These are phyloP conservation scores for Tetrapisispora taiwanensis DNA, from an alignment of 805 yeast genomes.

Conservation along the genomic window DNA sequence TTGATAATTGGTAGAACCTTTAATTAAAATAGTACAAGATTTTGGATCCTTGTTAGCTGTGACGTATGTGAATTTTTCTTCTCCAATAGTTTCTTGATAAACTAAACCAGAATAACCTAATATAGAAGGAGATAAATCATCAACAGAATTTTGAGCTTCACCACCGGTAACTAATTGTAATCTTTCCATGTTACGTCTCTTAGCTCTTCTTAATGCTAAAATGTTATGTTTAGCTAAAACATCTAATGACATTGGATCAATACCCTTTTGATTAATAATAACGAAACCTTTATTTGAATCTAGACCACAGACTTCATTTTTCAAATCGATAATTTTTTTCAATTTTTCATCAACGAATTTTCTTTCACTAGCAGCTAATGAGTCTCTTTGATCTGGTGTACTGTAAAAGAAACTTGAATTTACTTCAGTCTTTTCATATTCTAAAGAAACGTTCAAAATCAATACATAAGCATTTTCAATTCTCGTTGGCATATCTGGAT, in stretches of 20 bases:
- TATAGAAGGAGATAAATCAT: slow-evolving; percentile 68
- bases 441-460: slow-evolving; percentile 86
- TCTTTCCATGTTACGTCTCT: slow-evolving; percentile 98
- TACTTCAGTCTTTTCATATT: slow-evolving; percentile 95
- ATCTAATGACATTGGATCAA: slow-evolving; percentile 95
- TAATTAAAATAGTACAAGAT: slow-evolving; percentile 82
- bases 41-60: slow-evolving; percentile 86
- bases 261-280: slow-evolving; percentile 94
- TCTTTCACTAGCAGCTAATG: slow-evolving; percentile 86
- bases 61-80: slow-evolving; percentile 93
- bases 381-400: slow-evolving; percentile 91
- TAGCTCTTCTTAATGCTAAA: slow-evolving; percentile 92
- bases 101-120: slow-evolving; percentile 87
- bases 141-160: slow-evolving; percentile 94
- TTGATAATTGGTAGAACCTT: slow-evolving; percentile 85
- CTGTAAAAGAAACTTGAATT: slow-evolving; percentile 93
- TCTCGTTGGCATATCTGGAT: slow-evolving; percentile 95
- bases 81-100: slow-evolving; percentile 89
- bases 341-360: slow-evolving; percentile 90
- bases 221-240: slow-evolving; percentile 87
- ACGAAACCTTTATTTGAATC: slow-evolving; percentile 73
- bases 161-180: slow-evolving; percentile 94
- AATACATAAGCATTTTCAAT: slow-evolving; percentile 76
- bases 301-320: slow-evolving; percentile 80
- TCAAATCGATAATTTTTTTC: slow-evolving; percentile 81